These are phyloP conservation scores for Eutrema heterophyllum DNA, from an alignment of 345 rosid genomes.

Conservation along the genomic window DNA sequence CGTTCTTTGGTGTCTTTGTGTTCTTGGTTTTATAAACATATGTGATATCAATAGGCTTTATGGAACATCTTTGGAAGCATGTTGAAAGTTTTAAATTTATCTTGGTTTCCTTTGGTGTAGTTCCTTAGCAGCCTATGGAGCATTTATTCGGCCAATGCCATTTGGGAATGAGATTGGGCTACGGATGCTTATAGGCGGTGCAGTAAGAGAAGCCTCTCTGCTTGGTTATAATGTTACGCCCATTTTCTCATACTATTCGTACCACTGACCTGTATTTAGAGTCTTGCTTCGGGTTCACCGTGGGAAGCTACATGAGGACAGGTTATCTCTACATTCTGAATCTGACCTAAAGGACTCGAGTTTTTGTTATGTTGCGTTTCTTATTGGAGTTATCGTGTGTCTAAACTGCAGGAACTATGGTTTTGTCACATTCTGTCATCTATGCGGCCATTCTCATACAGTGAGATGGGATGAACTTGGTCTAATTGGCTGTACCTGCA, in stretches of 20 bases:
- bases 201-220: conserved; percentile 76
- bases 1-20: too few relatives aligned
- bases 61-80: neutral
- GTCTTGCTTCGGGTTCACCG: conserved; percentile 60
- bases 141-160: conserved; percentile 82
- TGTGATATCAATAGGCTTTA: neutral
- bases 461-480: conserved; percentile 70
- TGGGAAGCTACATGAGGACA: conserved; percentile 54
- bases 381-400: neutral
- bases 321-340: conserved; percentile 33
- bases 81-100: neutral
- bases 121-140: conserved; percentile 81
- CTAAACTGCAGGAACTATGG: conserved; percentile 61
- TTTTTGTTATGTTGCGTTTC: conserved; percentile 4
- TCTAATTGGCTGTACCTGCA: conserved; percentile 55
- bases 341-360: neutral
- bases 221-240: conserved; percentile 76
- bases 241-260: conserved; percentile 76
- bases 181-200: conserved; percentile 88
- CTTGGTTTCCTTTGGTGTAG: conserved; percentile 30
- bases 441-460: conserved; percentile 62
- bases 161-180: conserved; percentile 85
- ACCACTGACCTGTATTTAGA: conserved; percentile 82
- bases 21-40: too few relatives aligned
- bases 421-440: conserved; percentile 64